phyloP scores from a whole-genome alignment of 441 rosid genomes.

The Croton laevigatus region DNA sequence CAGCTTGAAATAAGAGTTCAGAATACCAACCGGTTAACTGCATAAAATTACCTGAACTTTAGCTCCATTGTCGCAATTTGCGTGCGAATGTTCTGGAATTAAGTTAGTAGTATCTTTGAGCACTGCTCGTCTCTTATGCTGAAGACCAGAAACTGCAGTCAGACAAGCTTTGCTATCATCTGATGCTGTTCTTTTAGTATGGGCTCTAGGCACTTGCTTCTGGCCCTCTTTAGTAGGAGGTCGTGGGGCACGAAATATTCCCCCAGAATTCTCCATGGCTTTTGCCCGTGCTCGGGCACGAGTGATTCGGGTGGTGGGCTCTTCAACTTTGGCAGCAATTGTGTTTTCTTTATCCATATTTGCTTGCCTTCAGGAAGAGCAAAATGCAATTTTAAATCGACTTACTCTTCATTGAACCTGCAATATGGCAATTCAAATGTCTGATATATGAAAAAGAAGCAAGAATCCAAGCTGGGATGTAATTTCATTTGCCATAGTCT shows the following conservation, averaged over 20 bases:
- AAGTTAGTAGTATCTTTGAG: conserved; percentile 70
- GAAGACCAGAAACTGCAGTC: conserved; percentile 35
- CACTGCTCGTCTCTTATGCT: conserved; percentile 71
- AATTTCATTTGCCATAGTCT: background rate
- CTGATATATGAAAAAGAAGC: conserved; percentile 10
- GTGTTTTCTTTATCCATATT: conserved; percentile 62
- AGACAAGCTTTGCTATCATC: conserved; percentile 42
- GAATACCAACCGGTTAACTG: background rate
- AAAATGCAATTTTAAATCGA: conserved; percentile 32
- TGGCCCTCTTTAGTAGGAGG: conserved; percentile 62
- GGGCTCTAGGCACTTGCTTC: conserved; percentile 32
- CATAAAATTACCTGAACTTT: conserved; percentile 44
- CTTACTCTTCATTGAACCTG: conserved; percentile 47
- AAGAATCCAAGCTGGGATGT: background rate
- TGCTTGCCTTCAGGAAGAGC: conserved; percentile 40
- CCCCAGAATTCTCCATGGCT: conserved; percentile 46
- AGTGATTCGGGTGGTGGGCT: conserved; percentile 46
- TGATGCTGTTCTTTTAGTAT: conserved; percentile 44
- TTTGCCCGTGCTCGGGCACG: conserved; percentile 76
- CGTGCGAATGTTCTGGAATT: conserved; percentile 29
- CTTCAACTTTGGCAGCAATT: conserved; percentile 36
- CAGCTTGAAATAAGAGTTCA: conserved; percentile 1
- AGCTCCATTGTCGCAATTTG: conserved; percentile 34
- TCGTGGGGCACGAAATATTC: conserved; percentile 44
- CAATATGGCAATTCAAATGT: conserved; percentile 15